Base-by-base conservation (phyloP, 1,284 basidiomycete species). In the Termitomyces sp. region DNA sequence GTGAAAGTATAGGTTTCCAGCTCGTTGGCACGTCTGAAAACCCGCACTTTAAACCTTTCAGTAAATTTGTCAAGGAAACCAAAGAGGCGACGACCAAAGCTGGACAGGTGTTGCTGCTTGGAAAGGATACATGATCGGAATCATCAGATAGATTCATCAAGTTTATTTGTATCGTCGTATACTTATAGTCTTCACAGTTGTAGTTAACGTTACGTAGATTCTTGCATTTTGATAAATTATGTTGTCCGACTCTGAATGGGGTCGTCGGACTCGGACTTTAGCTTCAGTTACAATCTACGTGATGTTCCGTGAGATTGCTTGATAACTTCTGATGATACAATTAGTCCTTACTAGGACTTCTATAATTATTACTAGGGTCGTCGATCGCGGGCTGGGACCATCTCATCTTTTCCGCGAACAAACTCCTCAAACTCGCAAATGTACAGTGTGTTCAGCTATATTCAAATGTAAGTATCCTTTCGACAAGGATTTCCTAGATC, bases 1-100 rank as follows among this genome's bases (percentile, higher is more conserved):
- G 88, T 61, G 93, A 96, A 66, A 89, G 86, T 52, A 67, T 87
- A 3, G 78, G 85, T 1, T 96, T 92, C 68, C 83, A 92, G 63
- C 75, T 95, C 18, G 80, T 90, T 67, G 80, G 74, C 16, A 91
- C 91, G 62, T 79, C 93, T 0, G 72, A 72, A 0, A 73, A 77
- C 43, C 77, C 84, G 0, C 73, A 75, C 14, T 97, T 96, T 79
- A 91, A 84, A 65, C 72, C 78, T 1, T 86, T 95, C 63, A 81
- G 85, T 6, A 68, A 71, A 2, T 70, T 92, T 37, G 81, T 94
- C 65, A 93, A 91, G 66, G 85, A 89, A 38, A 84, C 85, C 60
- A 88, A 87, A 62, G 78, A 80, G 7, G 70, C 67, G 2, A 92
- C 89, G 0, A 72, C 67, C 48, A 65, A 65, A 30, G 66, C 73